These are phyloP conservation scores for Aspergillus leporis DNA, from an alignment of 495 filamentous ascomycete genomes.

Conservation along the genomic window DNA sequence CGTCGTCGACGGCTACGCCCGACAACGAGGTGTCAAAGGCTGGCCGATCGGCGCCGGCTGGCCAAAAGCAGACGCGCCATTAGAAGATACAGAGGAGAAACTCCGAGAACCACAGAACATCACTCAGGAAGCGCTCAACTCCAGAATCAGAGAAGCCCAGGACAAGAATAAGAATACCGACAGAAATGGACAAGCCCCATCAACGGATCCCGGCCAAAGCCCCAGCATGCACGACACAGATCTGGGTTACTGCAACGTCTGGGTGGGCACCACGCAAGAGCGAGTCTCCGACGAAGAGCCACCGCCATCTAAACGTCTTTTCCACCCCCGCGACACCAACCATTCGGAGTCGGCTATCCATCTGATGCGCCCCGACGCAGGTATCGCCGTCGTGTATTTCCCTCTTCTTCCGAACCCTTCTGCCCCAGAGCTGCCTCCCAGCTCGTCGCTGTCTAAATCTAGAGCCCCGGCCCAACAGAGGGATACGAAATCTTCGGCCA, in stretches of 20 bases:
- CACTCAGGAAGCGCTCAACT: conserved; percentile 56
- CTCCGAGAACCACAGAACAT: conserved; percentile 68
- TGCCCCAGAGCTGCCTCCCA: conserved; percentile 36
- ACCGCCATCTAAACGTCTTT: conserved; percentile 63
- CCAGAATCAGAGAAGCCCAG: conserved; percentile 64
- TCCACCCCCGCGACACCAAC: conserved; percentile 33
- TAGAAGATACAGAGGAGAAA: conserved; percentile 57
- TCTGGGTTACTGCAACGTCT: conserved; percentile 88
- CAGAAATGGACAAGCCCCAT: conserved; percentile 15
- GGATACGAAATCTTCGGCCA: conserved; percentile 15
- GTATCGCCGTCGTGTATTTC: conserved; percentile 88
- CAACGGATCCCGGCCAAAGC: neutral
- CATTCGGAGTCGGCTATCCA: conserved; percentile 64
- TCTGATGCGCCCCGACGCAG: conserved; percentile 74
- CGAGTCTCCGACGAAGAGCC: conserved; percentile 59
- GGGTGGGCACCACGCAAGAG: conserved; percentile 84
- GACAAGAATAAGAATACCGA: conserved; percentile 40
- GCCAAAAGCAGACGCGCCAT: conserved; percentile 61
- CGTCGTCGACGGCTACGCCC: conserved; percentile 87
- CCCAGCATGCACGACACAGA: conserved; percentile 45
- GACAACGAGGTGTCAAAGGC: conserved; percentile 82
- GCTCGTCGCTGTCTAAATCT: conserved; percentile 24
- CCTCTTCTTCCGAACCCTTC: conserved; percentile 78
- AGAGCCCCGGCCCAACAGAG: conserved; percentile 22
- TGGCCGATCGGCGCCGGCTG: conserved; percentile 93